Evolutionary conservation across 2,329 filamentous ascomycete species (phyloP).

Genomic region (Exophiala aquamarina): DNA sequence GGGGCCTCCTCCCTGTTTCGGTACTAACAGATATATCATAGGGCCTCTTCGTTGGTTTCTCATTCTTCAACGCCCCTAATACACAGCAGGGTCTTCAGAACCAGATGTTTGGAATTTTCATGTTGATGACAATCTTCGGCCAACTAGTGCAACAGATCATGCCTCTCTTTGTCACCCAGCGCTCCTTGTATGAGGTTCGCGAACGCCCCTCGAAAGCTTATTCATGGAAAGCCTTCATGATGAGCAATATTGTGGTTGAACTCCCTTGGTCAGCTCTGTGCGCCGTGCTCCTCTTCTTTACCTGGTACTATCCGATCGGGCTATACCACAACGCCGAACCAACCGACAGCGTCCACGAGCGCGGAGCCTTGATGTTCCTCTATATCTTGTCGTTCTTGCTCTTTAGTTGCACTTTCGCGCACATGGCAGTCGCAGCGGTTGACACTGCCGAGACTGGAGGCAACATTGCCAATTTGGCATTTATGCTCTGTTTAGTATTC

Average conservation of each 20-base stretch:
- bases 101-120: conserved; percentile 89
- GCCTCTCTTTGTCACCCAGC: conserved; percentile 58
- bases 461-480: conserved; percentile 61
- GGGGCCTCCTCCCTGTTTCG: background rate
- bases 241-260: conserved; percentile 71
- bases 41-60: conserved; percentile 79
- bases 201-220: conserved; percentile 68
- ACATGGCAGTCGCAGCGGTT: conserved; percentile 71
- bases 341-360: conserved; percentile 44
- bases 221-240: conserved; percentile 72
- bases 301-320: conserved; percentile 67
- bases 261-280: conserved; percentile 66
- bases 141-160: conserved; percentile 55
- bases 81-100: conserved; percentile 81
- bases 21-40: conserved; percentile 3
- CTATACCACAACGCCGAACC: conserved; percentile 44
- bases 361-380: conserved; percentile 66
- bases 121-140: conserved; percentile 78
- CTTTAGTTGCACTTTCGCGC: conserved; percentile 70
- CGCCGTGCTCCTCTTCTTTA: conserved; percentile 62
- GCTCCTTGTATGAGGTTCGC: conserved; percentile 60
- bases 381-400: conserved; percentile 67
- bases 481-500: conserved; percentile 61
- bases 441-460: conserved; percentile 68
- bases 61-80: conserved; percentile 74